Base-by-base conservation (phyloP, 2,329 filamentous ascomycete species). In the Penicillium sp. region DNA sequence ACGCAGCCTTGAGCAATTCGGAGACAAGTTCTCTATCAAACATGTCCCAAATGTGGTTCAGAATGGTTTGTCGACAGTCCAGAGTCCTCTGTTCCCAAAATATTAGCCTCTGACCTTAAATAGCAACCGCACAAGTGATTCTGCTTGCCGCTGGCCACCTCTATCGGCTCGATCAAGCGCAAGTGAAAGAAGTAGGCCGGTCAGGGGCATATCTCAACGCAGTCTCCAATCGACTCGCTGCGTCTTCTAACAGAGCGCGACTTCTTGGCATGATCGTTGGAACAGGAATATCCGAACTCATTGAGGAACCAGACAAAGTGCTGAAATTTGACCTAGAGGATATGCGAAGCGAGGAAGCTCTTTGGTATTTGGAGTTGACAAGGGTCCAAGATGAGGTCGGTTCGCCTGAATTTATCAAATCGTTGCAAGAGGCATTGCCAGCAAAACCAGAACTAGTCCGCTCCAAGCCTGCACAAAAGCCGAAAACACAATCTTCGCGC, bases 201-300 rank as follows among this genome's bases (percentile, higher is more conserved):
- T 90, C 90, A 1, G 83, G 87, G 18, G 69, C 81, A 1, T 95
- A 96, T 67, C 79, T 96, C 47, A 87, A 84, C 60, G 83, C 87
- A 7, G 86, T 97, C 34, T 97, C 94, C 1, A 96, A 95, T 69
- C 85, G 92, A 24, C 83, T 99, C 7, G 85, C 86, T 13, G 84
- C 91, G 16, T 87, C 91, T 4, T 92, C 94, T 39, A 79, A 79
- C 7, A 83, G 87, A 61, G 87, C 89, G 16, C 85, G 92, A 18
- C 90, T 96, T 63, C 80, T 99, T 0, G 94, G 94, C 0, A 95
- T 99, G 85, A 80, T 89, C 2, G 86, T 96, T 32, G 94, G 90
- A 5, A 91, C 91, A 62, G 85, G 87, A 1, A 77, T 88, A 3
- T 88, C 85, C 0, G 76, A 77, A 44, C 74, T 96, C 47, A 78